Evolutionary conservation across 306 rosid species (phyloP).

Genomic region (Malus domestica): ASM211411v1 NC_041798.1:11216001-11216500

Average conservation of each 20-base stretch:
- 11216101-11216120: constrained; percentile 24
- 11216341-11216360: neutral
- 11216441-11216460: neutral
- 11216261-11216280: neutral
- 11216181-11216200: constrained; percentile 66
- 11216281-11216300: neutral
- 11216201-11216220: constrained; percentile 70
- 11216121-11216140: constrained; percentile 20
- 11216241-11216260: constrained; percentile 28
- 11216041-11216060: too few species aligned
- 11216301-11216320: neutral
- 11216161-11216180: constrained; percentile 58
- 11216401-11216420: neutral
- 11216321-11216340: neutral
- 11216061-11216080: too few species aligned
- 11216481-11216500: neutral
- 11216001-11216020: too few species aligned
- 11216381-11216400: neutral
- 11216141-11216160: constrained; percentile 55
- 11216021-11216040: too few species aligned
- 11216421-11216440: neutral
- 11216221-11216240: constrained; percentile 60
- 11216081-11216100: neutral
- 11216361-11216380: neutral
- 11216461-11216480: neutral